Conservation (phyloP, 768 basidiomycete genomes). For the Pleurotus sapidus region DNA sequence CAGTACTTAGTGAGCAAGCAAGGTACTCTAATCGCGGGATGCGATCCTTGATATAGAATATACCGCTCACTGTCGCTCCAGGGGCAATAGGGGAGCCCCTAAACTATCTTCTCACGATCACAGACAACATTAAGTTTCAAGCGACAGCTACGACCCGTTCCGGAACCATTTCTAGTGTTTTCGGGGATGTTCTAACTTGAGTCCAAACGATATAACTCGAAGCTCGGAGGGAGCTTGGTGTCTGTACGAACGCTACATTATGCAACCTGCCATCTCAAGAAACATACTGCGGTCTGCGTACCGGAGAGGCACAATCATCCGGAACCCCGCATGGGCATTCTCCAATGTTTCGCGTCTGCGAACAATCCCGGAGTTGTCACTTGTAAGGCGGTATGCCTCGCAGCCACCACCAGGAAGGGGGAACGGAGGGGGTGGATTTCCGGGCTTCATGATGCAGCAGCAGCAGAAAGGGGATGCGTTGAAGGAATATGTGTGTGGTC, state of each 20-base stretch:
- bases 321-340: neutral
- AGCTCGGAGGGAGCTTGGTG: neutral
- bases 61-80: too few relatives aligned
- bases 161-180: neutral
- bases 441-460: constrained; percentile 54
- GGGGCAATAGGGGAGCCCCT: too few relatives aligned
- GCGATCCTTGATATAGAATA: too few relatives aligned
- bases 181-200: neutral
- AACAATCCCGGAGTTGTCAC: neutral
- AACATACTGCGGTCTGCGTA: neutral
- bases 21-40: too few relatives aligned
- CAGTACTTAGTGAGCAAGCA: too few relatives aligned
- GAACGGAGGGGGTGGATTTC: constrained; percentile 56
- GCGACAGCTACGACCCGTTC: too few relatives aligned
- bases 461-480: constrained; percentile 83
- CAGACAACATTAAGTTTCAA: too few relatives aligned
- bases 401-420: constrained; percentile 35
- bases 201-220: neutral
- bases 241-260: neutral
- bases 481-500: constrained; percentile 60
- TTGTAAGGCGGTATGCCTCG: constrained; percentile 42
- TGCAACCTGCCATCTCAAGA: neutral
- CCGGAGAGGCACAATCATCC: neutral
- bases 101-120: too few relatives aligned
- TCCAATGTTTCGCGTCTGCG: neutral